phyloP scores from a whole-genome alignment of 768 basidiomycete species.

The Pleurotus tuoliensis region DNA sequence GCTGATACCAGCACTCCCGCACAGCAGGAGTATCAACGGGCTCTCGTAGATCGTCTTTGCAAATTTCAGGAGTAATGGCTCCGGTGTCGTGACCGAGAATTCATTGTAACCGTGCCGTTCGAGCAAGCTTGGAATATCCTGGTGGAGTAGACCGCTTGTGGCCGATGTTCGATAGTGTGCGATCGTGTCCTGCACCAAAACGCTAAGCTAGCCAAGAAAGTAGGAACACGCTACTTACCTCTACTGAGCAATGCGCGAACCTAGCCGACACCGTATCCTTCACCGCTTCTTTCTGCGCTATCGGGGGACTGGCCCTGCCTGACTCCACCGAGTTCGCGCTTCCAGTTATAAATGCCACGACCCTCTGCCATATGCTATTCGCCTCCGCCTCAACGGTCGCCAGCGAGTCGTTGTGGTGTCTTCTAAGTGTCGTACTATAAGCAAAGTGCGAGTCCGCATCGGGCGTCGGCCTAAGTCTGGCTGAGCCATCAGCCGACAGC shows the following conservation, averaged over 20 bases:
- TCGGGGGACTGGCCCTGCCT: constrained; percentile 25
- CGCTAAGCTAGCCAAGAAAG: not conserved
- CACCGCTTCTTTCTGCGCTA: constrained; percentile 25
- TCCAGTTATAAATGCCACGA: constrained; percentile 36
- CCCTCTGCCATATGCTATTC: constrained; percentile 46
- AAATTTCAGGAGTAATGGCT: constrained; percentile 83
- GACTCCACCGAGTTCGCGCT: constrained; percentile 25
- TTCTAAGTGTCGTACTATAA: constrained; percentile 74
- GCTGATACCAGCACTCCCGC: constrained; percentile 87
- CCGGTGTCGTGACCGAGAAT: constrained; percentile 80
- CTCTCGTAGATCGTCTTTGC: constrained; percentile 94
- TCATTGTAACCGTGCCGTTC: constrained; percentile 87
- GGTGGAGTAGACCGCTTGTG: constrained; percentile 55
- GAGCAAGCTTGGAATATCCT: constrained; percentile 61
- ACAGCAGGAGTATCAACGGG: constrained; percentile 85
- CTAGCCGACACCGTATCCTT: constrained; percentile 61
- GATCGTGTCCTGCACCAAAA: constrained; percentile 60
- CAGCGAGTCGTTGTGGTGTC: constrained; percentile 56
- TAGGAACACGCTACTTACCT: constrained; percentile 39
- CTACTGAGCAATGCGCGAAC: constrained; percentile 62
- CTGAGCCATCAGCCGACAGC: constrained; percentile 42
- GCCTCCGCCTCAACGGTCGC: constrained; percentile 44
- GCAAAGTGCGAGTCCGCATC: constrained; percentile 75
- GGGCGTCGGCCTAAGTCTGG: constrained; percentile 53
- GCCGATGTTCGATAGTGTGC: constrained; percentile 64